phyloP scores from a whole-genome alignment of 345 rosid genomes.

The Moricandia arvensis region DNA sequence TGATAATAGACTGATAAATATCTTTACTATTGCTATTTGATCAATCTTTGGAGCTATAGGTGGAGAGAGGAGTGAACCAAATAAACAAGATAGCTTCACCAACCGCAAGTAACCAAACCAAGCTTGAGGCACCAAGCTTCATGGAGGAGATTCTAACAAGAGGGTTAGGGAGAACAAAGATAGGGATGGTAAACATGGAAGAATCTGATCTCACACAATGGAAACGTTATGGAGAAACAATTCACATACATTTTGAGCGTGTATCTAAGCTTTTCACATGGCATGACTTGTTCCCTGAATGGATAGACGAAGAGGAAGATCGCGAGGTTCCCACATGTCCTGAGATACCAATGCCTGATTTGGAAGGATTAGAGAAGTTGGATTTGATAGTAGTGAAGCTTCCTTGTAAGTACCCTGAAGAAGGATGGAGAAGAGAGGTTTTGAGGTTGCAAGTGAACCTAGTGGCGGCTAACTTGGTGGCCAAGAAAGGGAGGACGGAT shows the following conservation, averaged over 20 bases:
- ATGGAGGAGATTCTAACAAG: conserved; percentile 50
- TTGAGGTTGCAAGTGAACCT: conserved; percentile 80
- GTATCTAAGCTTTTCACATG: conserved; percentile 65
- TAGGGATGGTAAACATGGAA: conserved; percentile 84
- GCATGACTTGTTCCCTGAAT: conserved; percentile 84
- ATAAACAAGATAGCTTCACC: conserved; percentile 9
- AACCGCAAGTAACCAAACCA: conserved; percentile 30
- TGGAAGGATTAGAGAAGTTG: conserved; percentile 40
- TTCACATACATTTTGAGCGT: conserved; percentile 50
- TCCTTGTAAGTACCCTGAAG: conserved; percentile 75
- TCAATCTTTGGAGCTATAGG: conserved; percentile 33
- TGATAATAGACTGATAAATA: background rate
- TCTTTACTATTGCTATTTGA: conserved; percentile 4
- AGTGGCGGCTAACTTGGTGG: conserved; percentile 63
- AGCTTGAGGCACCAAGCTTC: conserved; percentile 64
- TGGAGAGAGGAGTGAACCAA: conserved; percentile 45
- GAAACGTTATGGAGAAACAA: conserved; percentile 56
- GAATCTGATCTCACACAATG: conserved; percentile 58
- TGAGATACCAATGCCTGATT: conserved; percentile 85
- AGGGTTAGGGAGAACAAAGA: conserved; percentile 47
- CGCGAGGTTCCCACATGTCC: conserved; percentile 67
- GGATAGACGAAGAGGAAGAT: conserved; percentile 98
- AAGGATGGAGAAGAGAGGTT: conserved; percentile 84
- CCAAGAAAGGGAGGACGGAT: conserved; percentile 56
- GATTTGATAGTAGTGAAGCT: conserved; percentile 78